Percentiles rank a stretch among this genome's conserved stretches.
phyloP scores from a whole-genome alignment of 352 stramenopile species.

The Globisporangium okanoganense region DNA sequence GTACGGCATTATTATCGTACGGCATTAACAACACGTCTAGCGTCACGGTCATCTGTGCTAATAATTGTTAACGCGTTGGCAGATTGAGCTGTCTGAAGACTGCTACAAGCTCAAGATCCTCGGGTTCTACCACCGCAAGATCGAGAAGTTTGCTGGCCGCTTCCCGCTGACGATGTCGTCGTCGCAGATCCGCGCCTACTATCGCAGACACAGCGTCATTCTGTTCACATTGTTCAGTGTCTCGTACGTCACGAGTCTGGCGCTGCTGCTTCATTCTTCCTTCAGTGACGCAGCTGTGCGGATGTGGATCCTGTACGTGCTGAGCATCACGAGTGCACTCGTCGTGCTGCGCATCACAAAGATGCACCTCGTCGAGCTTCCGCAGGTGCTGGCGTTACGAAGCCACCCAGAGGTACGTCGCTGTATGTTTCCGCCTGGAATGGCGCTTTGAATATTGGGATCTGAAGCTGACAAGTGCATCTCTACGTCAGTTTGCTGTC shows the following conservation, averaged over 20 bases:
- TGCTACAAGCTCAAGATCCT: conserved; percentile 78
- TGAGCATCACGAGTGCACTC: conserved; percentile 51
- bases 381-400: conserved; percentile 58
- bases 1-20: conserved; percentile 27
- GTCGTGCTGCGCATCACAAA: conserved; percentile 70
- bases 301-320: conserved; percentile 53
- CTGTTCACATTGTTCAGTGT: conserved; percentile 42
- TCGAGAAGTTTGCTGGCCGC: conserved; percentile 58
- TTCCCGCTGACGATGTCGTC: conserved; percentile 49
- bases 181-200: conserved; percentile 48
- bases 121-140: conserved; percentile 84
- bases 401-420: conserved; percentile 56
- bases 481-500: conserved; percentile 55
- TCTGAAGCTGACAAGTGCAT: not conserved
- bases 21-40: too few relatives aligned
- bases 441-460: not conserved
- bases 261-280: conserved; percentile 33
- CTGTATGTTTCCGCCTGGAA: too few relatives aligned
- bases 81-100: conserved; percentile 71
- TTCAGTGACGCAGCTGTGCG: conserved; percentile 31
- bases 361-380: conserved; percentile 68
- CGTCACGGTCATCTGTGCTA: too few relatives aligned
- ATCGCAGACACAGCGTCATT: conserved; percentile 36
- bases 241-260: conserved; percentile 35
- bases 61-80: not conserved